Percentiles rank a stretch among this genome's conserved stretches.
phyloP scores from a whole-genome alignment of 2,329 filamentous ascomycete genomes.

The Pezicula neosporulosa region DNA sequence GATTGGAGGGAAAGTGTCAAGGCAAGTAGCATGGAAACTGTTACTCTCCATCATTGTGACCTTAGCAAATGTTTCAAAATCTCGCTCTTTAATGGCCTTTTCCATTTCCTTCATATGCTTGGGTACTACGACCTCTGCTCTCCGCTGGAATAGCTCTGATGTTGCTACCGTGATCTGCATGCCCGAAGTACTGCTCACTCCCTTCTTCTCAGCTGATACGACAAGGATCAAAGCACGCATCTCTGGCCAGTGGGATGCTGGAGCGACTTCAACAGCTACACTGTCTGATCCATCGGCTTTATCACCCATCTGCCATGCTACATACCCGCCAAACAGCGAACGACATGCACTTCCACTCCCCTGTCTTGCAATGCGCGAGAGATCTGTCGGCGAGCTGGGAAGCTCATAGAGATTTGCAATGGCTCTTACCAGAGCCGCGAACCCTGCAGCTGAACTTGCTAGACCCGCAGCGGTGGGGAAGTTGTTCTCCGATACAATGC shows the following conservation, averaged over 20 bases:
- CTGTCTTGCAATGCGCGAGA: slow-evolving; percentile 86
- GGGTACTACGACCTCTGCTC: slow-evolving; percentile 75
- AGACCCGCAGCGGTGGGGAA: slow-evolving; percentile 97
- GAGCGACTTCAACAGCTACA: slow-evolving; percentile 81
- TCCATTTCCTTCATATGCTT: slow-evolving; percentile 82
- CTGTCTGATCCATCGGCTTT: slow-evolving; percentile 80
- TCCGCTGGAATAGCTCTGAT: slow-evolving; percentile 78
- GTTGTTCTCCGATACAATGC: slow-evolving; percentile 95
- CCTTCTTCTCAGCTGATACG: slow-evolving; percentile 91
- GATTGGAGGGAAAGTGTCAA: slow-evolving; percentile 95
- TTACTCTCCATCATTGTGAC: slow-evolving; percentile 97
- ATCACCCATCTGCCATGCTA: slow-evolving; percentile 84
- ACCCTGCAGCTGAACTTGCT: slow-evolving; percentile 66
- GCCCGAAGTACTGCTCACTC: slow-evolving; percentile 84
- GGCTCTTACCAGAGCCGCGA: slow-evolving; percentile 72
- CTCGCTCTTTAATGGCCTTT: slow-evolving; percentile 68
- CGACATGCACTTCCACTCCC: slow-evolving; percentile 94
- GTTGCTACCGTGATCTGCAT: slow-evolving; percentile 98
- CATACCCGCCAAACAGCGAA: slow-evolving; percentile 90
- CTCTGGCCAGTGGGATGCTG: slow-evolving; percentile 87
- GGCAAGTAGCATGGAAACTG: slow-evolving; percentile 90
- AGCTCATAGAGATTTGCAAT: slow-evolving; percentile 92
- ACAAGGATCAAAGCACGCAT: slow-evolving; percentile 94
- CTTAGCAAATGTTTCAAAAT: slow-evolving; percentile 84
- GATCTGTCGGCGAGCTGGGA: slow-evolving; percentile 73